A percentile compares a stretch with the other conserved stretches of the same genome.
These are phyloP conservation scores for Misopates orontium DNA, from an alignment of 257 asterid species.

Conservation along the genomic window DNA sequence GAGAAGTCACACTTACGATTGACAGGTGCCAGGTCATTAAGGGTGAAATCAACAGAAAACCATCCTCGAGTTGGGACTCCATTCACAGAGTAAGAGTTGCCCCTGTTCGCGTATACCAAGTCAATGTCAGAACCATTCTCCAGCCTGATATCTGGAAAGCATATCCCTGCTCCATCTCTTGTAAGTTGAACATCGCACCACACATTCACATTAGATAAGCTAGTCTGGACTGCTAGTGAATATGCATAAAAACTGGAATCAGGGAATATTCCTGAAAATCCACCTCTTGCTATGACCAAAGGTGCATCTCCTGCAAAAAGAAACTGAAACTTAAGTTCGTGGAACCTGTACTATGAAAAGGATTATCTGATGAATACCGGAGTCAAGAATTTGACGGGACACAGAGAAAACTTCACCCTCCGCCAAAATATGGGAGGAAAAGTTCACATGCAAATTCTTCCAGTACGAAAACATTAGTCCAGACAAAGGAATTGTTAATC, in stretches of 20 bases:
- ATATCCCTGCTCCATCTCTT: constrained; percentile 62
- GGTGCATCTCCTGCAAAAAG: constrained; percentile 64
- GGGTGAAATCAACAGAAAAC: constrained; percentile 63
- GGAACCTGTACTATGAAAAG: constrained; percentile 7
- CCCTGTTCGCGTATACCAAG: background rate
- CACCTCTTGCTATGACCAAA: constrained; percentile 78
- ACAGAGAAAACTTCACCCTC: too few species aligned
- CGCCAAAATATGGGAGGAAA: too few species aligned
- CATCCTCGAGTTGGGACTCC: constrained; percentile 57
- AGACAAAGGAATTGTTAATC: too few species aligned
- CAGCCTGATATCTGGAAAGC: constrained; percentile 62
- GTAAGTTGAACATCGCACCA: constrained; percentile 85
- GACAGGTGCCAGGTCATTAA: constrained; percentile 39
- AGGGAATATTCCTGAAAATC: constrained; percentile 79
- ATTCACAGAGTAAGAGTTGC: constrained; percentile 47
- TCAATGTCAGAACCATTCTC: constrained; percentile 54
- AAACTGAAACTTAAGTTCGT: constrained; percentile 8
- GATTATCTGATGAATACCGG: too few species aligned
- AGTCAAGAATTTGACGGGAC: too few species aligned
- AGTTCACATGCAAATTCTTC: too few species aligned
- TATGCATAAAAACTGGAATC: constrained; percentile 64
- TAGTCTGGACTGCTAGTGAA: constrained; percentile 21
- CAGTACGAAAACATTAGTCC: too few species aligned
- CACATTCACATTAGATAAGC: constrained; percentile 33
- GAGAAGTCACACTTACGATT: constrained; percentile 43